A percentile compares a stretch with the other conserved stretches of the same genome.
These are phyloP conservation scores for Leucoagaricus sp. DNA, from an alignment of 1,284 basidiomycete species.

Conservation along the genomic window DNA sequence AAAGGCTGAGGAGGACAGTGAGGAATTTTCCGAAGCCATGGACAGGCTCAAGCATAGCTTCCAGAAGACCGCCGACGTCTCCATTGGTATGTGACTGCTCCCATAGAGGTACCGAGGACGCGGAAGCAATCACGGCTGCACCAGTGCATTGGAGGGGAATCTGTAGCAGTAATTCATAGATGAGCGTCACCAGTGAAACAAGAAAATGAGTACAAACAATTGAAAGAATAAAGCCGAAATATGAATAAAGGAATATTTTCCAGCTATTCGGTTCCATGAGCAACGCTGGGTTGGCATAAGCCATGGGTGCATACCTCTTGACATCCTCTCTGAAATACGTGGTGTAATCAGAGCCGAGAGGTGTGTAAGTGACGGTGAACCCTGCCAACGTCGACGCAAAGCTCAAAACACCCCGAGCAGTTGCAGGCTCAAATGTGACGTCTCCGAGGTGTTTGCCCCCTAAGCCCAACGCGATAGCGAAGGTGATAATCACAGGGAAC, in stretches of 20 bases:
- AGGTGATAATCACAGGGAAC: constrained; percentile 79
- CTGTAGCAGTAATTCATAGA: constrained; percentile 24
- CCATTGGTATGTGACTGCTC: constrained; percentile 55
- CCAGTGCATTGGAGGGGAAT: constrained; percentile 75
- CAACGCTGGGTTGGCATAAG: background rate
- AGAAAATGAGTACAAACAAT: constrained; percentile 36
- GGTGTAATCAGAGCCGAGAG: constrained; percentile 74
- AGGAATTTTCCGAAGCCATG: constrained; percentile 86
- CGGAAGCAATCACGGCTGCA: constrained; percentile 66
- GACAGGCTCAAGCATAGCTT: constrained; percentile 70
- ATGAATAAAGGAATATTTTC: constrained; percentile 75
- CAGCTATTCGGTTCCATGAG: constrained; percentile 41
- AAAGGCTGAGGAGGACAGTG: constrained; percentile 80
- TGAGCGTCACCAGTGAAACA: background rate
- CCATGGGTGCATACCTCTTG: constrained; percentile 43
- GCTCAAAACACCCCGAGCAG: constrained; percentile 52
- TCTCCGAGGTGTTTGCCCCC: constrained; percentile 64
- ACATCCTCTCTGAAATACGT: constrained; percentile 62
- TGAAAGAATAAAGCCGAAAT: constrained; percentile 73
- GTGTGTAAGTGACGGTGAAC: constrained; percentile 70
- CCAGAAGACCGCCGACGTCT: constrained; percentile 75
- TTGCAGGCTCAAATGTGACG: constrained; percentile 46
- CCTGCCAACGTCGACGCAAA: constrained; percentile 75
- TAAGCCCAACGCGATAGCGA: constrained; percentile 74
- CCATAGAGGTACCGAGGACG: constrained; percentile 70